These are phyloP conservation scores for Besnoitia besnoiti DNA, from an alignment of 169 alveolate genomes.

Conservation along the genomic window DNA sequence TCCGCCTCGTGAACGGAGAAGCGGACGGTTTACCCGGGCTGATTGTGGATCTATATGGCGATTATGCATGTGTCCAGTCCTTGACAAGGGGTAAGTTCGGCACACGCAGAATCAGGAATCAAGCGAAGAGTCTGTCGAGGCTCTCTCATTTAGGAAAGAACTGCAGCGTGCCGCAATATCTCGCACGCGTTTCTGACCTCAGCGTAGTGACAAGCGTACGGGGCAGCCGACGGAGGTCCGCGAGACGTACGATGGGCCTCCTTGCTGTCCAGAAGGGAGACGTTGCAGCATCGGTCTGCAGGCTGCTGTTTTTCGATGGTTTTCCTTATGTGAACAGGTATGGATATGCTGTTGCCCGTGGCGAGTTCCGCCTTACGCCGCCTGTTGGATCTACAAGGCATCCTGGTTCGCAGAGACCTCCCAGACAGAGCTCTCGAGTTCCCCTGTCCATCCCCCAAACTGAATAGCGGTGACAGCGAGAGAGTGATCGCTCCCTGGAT, in stretches of 20 bases:
- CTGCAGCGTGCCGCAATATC: too few relatives aligned
- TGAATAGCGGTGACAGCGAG: not conserved
- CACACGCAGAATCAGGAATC: too few relatives aligned
- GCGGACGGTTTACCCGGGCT: slow-evolving; percentile 74
- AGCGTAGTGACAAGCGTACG: too few relatives aligned
- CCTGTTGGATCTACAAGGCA: not conserved
- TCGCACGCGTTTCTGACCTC: too few relatives aligned
- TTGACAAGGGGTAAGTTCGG: slow-evolving; percentile 51
- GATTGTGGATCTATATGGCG: slow-evolving; percentile 71
- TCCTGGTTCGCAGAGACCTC: not conserved
- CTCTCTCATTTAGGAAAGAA: too few relatives aligned
- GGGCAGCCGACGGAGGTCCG: too few relatives aligned
- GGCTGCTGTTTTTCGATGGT: not conserved
- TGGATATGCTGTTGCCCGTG: not conserved
- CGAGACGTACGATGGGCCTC: not conserved
- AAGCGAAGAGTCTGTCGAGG: too few relatives aligned
- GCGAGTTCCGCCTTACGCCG: not conserved
- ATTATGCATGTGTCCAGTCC: slow-evolving; percentile 44
- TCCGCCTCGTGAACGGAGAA: slow-evolving; percentile 71
- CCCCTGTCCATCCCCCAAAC: not conserved
- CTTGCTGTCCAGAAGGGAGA: not conserved
- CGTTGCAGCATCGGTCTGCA: not conserved
- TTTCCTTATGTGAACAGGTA: not conserved
- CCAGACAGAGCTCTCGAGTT: slow-evolving; percentile 1
- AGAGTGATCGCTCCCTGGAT: not conserved